These are phyloP conservation scores for Pulveroboletus sp. DNA, from an alignment of 768 basidiomycete genomes.

Conservation along the genomic window DNA sequence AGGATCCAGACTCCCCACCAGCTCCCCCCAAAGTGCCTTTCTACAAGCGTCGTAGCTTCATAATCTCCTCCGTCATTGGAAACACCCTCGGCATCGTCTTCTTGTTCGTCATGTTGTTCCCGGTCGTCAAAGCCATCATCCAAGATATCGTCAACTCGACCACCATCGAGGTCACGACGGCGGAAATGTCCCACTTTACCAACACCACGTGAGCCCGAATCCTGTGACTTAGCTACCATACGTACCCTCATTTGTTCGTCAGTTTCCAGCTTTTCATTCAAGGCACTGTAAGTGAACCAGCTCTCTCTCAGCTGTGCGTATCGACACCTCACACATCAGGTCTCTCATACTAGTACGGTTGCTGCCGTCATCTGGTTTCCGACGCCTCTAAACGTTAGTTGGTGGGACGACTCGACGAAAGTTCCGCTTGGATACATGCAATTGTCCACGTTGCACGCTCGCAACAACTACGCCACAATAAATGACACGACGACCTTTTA, in stretches of 20 bases:
- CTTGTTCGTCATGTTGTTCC: slow-evolving; percentile 65
- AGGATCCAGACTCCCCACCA: slow-evolving; percentile 3
- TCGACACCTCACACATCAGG: slow-evolving; percentile 32
- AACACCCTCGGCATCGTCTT: slow-evolving; percentile 54
- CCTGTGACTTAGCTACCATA: too few relatives aligned
- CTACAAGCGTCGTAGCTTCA: slow-evolving; percentile 63
- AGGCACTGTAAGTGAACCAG: slow-evolving; percentile 43
- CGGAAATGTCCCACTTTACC: slow-evolving; percentile 47
- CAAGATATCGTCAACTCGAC: slow-evolving; percentile 59
- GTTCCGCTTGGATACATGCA: slow-evolving; percentile 51
- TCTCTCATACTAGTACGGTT: slow-evolving; percentile 63
- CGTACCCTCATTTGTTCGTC: slow-evolving; percentile 3
- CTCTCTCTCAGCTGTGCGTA: not conserved
- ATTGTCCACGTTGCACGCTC: slow-evolving; percentile 46
- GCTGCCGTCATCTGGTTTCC: slow-evolving; percentile 59
- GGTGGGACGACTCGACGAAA: slow-evolving; percentile 48
- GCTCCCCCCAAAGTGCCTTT: slow-evolving; percentile 36
- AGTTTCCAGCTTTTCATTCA: slow-evolving; percentile 53
- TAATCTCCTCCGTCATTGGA: slow-evolving; percentile 49
- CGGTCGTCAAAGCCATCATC: slow-evolving; percentile 62
- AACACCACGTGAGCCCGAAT: slow-evolving; percentile 52
- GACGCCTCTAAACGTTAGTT: slow-evolving; percentile 54
- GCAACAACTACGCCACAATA: slow-evolving; percentile 52
- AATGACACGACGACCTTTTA: slow-evolving; percentile 57
- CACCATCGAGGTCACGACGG: slow-evolving; percentile 49